Evolutionary conservation across 176 grass and related monocot species (phyloP), one percentile per base, ranked within the genome.

Genomic region (Areca catechu): DNA sequence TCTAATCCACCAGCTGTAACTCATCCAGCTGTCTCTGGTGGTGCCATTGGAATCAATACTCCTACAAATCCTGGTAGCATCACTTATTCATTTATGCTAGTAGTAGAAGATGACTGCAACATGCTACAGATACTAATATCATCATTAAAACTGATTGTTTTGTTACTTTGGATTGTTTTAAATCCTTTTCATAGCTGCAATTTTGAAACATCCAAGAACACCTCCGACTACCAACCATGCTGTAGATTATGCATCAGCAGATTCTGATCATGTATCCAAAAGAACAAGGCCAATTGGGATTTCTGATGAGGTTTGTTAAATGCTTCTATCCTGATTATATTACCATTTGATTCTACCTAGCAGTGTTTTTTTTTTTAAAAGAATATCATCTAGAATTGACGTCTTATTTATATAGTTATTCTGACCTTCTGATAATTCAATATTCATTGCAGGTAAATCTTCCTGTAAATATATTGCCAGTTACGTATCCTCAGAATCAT

Each of bases 191-290:
- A 43, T 61, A 90, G 93, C 73, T 63, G 76, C 88, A 43, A 80
- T 93, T 29, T 82, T 98, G 71, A 98, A 98, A 70, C 89, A 89
- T 79, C 89, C 89, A 60, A 89, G 88, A 61, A 82, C 94, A 57
- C 80, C 84, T 17, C 76, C 91, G 56, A 71, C 70, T 19, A 77
- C 73, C 25, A 92, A 88, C 72, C 79, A 88, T 83, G 61, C 60
- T 5, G 79, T 80, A 62, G 94, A 98, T 66, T 98, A 93, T 58
- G 76, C 76, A 65, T 82, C 88, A 71, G 94, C 74, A 78, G 94
- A 88, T 71, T 98, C 94, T 71, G 94, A 98, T 56, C 88, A 98
- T 5, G 57, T 88, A 7, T 71, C 73, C 43, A 98, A 98, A 70
- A 84, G 94, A 83, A 73, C 82, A 54, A 82, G 94, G 58, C 94